Percentiles rank a stretch among this genome's conserved stretches.
These are phyloP conservation scores for Drechslerella stenobrocha DNA, from an alignment of 2,329 filamentous ascomycete species.

Conservation along the genomic window DNA sequence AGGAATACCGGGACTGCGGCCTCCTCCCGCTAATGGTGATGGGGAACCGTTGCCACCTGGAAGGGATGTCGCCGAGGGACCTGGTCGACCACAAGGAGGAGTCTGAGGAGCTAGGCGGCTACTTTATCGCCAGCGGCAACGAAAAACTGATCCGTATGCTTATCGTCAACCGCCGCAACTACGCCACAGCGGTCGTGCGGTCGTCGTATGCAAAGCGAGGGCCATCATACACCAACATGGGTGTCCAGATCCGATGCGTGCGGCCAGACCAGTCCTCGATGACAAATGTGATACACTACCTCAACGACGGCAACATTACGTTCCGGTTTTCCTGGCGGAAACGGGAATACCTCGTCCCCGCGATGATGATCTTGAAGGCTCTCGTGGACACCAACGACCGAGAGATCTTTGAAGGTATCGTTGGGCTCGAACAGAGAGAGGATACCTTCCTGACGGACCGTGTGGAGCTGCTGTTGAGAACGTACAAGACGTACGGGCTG, in stretches of 20 bases:
- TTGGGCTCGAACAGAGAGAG: constrained; percentile 62
- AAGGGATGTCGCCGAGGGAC: constrained; percentile 78
- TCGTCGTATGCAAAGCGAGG: constrained; percentile 88
- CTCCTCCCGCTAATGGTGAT: constrained; percentile 88
- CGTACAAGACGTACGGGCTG: constrained; percentile 86
- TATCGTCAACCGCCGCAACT: constrained; percentile 87
- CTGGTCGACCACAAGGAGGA: constrained; percentile 90
- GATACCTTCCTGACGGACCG: constrained; percentile 95
- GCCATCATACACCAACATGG: constrained; percentile 81
- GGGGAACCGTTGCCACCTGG: constrained; percentile 82
- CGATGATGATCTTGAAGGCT: constrained; percentile 95
- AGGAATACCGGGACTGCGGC: constrained; percentile 81
- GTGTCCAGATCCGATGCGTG: constrained; percentile 87
- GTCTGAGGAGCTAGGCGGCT: constrained; percentile 91
- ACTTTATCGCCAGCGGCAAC: constrained; percentile 96
- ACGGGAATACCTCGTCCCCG: constrained; percentile 91
- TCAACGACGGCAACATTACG: constrained; percentile 92
- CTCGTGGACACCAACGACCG: constrained; percentile 93
- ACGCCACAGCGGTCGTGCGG: constrained; percentile 89
- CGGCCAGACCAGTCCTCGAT: constrained; percentile 97
- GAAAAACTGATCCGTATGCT: constrained; percentile 95
- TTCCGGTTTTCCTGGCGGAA: constrained; percentile 98
- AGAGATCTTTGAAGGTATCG: constrained; percentile 91
- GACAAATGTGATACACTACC: constrained; percentile 94
- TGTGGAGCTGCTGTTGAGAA: constrained; percentile 85